Evolutionary conservation across 2,329 filamentous ascomycete species (phyloP), one percentile per base, ranked within the genome.

Genomic region (Venturia aucupariae): DNA sequence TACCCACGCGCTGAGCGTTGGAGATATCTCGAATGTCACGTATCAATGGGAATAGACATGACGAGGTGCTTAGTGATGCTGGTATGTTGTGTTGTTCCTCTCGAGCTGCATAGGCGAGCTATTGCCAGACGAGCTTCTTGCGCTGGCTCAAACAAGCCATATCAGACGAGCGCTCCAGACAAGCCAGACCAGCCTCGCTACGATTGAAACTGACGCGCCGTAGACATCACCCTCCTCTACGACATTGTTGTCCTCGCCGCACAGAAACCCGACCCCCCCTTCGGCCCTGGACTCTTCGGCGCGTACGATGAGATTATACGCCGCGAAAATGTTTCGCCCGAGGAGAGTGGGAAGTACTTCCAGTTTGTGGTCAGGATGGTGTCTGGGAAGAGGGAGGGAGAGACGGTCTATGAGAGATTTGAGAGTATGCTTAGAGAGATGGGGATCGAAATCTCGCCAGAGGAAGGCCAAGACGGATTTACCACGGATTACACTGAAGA

Each of bases 341-440:
- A 90, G 70, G 81, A 88, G 68, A 90, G 92, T 70, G 86, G 86
- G 69, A 85, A 89, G 69, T 87, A 92, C 71, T 86, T 91, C 68
- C 85, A 88, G 67, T 86, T 95, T 70, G 77, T 96, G 64, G 90
- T 94, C 73, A 87, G 87, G 70, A 85, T 96, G 72, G 89, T 90
- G 62, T 86, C 86, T 64, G 64, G 68, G 64, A 61, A 68, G 70
- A 80, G 81, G 65, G 82, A 83, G 59, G 75, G 82, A 59, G 77
- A 76, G 41, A 81, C 81, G 4, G 79, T 95, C 35, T 81, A 85
- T 67, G 84, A 88, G 65, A 89, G 88, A 69, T 92, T 94, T 70
- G 83, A 86, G 73, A 79, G 82, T 65, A 80, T 90, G 66, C 79
- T 95, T 68, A 79, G 77, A 19, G 81, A 84, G 61, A 86, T 91